These are phyloP conservation scores for Colletotrichum abscissum DNA, from an alignment of 2,329 filamentous ascomycete genomes.

Conservation along the genomic window DNA sequence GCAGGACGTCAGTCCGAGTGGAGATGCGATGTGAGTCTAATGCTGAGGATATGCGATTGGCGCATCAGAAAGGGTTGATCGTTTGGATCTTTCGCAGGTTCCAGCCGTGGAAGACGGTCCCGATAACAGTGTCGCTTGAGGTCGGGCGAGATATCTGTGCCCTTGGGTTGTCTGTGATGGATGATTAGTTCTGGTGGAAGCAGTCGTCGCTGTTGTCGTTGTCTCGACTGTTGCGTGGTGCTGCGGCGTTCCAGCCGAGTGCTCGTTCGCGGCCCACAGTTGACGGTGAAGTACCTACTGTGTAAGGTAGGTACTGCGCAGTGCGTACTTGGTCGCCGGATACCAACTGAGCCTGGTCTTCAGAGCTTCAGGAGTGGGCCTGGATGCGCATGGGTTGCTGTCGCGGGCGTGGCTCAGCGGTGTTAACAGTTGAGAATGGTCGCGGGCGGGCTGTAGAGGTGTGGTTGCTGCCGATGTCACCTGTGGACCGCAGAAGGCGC, in stretches of 20 bases:
- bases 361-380: constrained; percentile 19
- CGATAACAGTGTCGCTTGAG: background rate
- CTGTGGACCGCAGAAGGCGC: background rate
- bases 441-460: background rate
- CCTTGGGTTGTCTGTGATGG: background rate
- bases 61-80: background rate
- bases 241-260: background rate
- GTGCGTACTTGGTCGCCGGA: constrained; percentile 1
- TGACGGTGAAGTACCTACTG: background rate
- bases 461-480: constrained; percentile 5
- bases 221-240: constrained; percentile 3
- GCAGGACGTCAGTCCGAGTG: constrained; percentile 24
- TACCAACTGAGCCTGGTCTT: constrained; percentile 1
- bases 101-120: background rate
- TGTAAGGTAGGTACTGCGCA: background rate
- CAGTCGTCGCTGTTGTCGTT: background rate
- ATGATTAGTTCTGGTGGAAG: background rate
- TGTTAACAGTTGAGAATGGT: background rate
- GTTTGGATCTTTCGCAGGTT: background rate
- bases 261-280: background rate
- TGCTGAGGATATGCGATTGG: constrained; percentile 18
- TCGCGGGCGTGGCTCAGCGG: background rate
- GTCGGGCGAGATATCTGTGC: background rate
- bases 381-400: constrained; percentile 16
- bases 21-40: constrained; percentile 27